Conservation (phyloP, 768 basidiomycete species). For the Epithele typhae region DNA sequence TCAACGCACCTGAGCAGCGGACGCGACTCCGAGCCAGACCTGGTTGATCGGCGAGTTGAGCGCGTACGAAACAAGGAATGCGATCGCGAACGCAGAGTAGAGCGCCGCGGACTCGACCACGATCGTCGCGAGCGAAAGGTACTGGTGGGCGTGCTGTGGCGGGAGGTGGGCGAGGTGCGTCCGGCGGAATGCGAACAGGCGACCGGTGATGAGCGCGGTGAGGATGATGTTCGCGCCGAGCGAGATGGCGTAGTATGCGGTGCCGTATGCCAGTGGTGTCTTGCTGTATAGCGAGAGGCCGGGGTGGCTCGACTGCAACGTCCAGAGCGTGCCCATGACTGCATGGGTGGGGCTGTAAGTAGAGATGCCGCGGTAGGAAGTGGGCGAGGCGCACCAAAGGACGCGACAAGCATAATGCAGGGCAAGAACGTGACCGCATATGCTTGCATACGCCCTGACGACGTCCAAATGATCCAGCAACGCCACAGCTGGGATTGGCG, state of each 20-base stretch:
- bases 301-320: constrained; percentile 15
- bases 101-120: constrained; percentile 26
- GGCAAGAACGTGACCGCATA: constrained; percentile 7
- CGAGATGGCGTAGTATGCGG: constrained; percentile 23
- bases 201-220: constrained; percentile 20
- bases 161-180: constrained; percentile 17
- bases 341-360: not conserved
- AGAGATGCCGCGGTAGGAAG: too few relatives aligned
- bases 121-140: constrained; percentile 20
- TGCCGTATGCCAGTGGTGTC: constrained; percentile 15
- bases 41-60: constrained; percentile 19
- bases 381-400: constrained; percentile 6
- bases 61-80: constrained; percentile 24
- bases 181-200: constrained; percentile 19
- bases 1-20: constrained; percentile 15
- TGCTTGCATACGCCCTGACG: constrained; percentile 6
- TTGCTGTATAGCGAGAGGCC: constrained; percentile 18
- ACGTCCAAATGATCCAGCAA: constrained; percentile 13
- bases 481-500: constrained; percentile 11
- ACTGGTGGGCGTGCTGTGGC: constrained; percentile 15
- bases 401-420: constrained; percentile 11
- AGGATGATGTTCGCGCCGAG: constrained; percentile 23
- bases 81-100: constrained; percentile 22
- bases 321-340: constrained; percentile 19
- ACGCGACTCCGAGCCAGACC: constrained; percentile 16